Conservation (phyloP, 1,139 yeast species). For the Scheffersomyces titani region DNA sequence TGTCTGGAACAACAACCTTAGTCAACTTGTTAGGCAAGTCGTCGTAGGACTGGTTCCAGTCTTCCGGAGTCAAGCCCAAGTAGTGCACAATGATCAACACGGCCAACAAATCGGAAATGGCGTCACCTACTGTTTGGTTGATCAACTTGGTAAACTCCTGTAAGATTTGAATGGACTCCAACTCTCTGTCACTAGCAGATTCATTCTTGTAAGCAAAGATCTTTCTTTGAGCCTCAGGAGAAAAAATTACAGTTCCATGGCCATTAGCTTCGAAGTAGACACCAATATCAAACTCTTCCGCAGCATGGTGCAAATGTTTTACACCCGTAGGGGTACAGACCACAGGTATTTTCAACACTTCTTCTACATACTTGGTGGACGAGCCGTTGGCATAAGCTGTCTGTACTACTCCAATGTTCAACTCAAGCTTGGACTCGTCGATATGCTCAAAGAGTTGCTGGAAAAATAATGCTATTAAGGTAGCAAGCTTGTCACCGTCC, state of each 20-base stretch:
- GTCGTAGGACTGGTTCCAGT: conserved; percentile 77
- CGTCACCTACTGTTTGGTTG: conserved; percentile 97
- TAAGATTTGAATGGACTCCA: conserved; percentile 54
- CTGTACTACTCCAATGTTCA: conserved; percentile 84
- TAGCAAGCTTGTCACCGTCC: conserved; percentile 94
- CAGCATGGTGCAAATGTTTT: conserved; percentile 90
- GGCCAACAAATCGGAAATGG: conserved; percentile 82
- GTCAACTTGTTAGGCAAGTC: conserved; percentile 86
- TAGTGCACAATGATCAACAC: conserved; percentile 67
- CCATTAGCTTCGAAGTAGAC: conserved; percentile 98
- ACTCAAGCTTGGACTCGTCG: conserved; percentile 34
- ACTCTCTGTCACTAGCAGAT: conserved; percentile 17
- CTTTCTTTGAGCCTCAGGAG: conserved; percentile 51
- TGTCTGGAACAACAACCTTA: conserved; percentile 81
- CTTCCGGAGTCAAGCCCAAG: conserved; percentile 55
- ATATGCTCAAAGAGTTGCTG: conserved; percentile 48
- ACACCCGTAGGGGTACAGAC: conserved; percentile 95
- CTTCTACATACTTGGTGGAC: conserved; percentile 71
- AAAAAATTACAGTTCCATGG: conserved; percentile 94
- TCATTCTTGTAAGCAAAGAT: conserved; percentile 27
- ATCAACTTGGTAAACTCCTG: conserved; percentile 66
- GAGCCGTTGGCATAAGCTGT: conserved; percentile 98
- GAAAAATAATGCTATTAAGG: conserved; percentile 74
- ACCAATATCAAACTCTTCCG: conserved; percentile 83
- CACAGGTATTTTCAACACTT: conserved; percentile 71